Base-by-base conservation (phyloP, 192 early-diverging fungal genomes). In the Mortierella antarctica region DNA sequence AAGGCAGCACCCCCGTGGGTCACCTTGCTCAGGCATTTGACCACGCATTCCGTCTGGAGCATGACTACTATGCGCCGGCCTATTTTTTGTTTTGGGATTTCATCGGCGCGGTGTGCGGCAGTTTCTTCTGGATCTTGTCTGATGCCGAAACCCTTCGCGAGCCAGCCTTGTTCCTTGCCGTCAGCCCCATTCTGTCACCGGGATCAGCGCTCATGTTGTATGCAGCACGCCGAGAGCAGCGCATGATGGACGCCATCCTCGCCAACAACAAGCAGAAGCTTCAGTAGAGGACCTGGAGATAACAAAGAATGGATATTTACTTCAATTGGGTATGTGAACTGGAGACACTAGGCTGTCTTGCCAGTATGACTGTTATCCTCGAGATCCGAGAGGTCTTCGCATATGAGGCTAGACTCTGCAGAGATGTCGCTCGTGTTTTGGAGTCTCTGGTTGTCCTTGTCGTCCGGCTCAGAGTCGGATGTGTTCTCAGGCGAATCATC, bases 351-450 rank as follows among this genome's bases (percentile, higher is more conserved):
- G 15, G 20, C 44, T 46, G 23, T 18, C 12, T 57, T 7, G 10
- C 49, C 49, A 44, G 53, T 14, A 13, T 62, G 5, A 2, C 31
- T 12, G 8, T 13, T n/a, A n/a, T 17, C 44, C 7, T 72, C 70
- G 3, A 67, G 46, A 14, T 80, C 77, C 3, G 77, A 72, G 23
- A 80, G 60, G 6, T 80, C 77, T 11, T 48, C 52, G 18, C 70
- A 71, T 18, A 80, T 56, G 46, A 72, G 21, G n/a, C 70, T 72
- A 18, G 77, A 80, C 44, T 80, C 77, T 5, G 18, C 60, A 13
- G 77, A 80, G 9, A 80, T 48, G 15, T 80, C 69, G 20, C 74
- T 71, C 2, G 23, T 46, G 49, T 57, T 41, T 1, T 31, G 59
- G 11, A 48, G 42, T 1, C 21, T 15, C 5, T 49, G 42, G 11